Percentiles rank a stretch among this genome's conserved stretches.
These are phyloP conservation scores for Aspergillus taichungensis DNA, from an alignment of 495 filamentous ascomycete species.

Conservation along the genomic window DNA sequence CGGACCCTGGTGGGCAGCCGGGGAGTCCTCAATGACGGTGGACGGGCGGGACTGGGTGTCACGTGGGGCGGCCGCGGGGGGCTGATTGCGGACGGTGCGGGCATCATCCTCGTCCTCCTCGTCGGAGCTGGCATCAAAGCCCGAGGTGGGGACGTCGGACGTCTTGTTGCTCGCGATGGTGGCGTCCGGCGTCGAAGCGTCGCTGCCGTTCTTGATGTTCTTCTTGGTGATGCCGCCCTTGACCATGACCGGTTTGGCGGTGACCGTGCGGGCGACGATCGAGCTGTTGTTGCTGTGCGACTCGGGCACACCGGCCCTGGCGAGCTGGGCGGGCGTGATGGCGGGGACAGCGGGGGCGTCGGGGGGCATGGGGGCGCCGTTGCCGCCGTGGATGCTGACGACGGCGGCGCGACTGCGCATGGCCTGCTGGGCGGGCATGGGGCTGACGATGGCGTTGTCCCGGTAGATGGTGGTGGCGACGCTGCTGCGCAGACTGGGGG, in stretches of 20 bases:
- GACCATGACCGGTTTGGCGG: constrained; percentile 40
- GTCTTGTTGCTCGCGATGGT: constrained; percentile 16
- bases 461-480: constrained; percentile 90
- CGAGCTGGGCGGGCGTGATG: constrained; percentile 41
- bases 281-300: constrained; percentile 33
- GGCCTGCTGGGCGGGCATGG: constrained; percentile 74
- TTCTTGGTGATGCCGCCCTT: constrained; percentile 27
- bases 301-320: constrained; percentile 32
- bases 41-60: constrained; percentile 15
- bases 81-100: constrained; percentile 9
- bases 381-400: constrained; percentile 68
- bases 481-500: constrained; percentile 58
- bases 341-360: constrained; percentile 44
- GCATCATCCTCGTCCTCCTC: constrained; percentile 23
- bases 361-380: constrained; percentile 30
- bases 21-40: constrained; percentile 44
- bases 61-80: constrained; percentile 4
- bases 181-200: constrained; percentile 3
- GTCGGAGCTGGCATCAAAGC: constrained; percentile 32
- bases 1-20: constrained; percentile 42
- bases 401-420: constrained; percentile 79
- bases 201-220: constrained; percentile 12
- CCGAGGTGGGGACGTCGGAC: constrained; percentile 18
- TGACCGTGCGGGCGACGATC: constrained; percentile 35
- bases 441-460: constrained; percentile 73